Evolutionary conservation across 805 yeast species (phyloP).

Genomic region (Myxozyma kluyveri): DNA sequence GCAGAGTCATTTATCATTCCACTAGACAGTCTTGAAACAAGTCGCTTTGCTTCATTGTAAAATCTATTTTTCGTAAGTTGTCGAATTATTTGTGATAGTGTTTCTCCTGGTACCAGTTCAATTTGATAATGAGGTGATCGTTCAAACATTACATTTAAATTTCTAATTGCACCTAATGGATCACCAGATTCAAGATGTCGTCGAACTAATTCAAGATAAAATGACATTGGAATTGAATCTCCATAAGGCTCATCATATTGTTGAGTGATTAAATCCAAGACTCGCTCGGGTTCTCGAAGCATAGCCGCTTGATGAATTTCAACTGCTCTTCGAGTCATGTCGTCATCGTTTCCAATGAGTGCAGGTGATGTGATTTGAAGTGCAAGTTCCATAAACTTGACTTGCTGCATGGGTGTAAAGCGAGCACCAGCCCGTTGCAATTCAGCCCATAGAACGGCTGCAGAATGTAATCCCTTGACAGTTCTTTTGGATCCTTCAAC

Average conservation of each 20-base stretch:
- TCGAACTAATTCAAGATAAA: slow-evolving; percentile 5
- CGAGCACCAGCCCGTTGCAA: slow-evolving; percentile 1
- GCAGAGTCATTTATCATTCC: slow-evolving; percentile 1
- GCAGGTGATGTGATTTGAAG: slow-evolving; percentile 2
- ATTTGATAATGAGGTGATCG: slow-evolving; percentile 7
- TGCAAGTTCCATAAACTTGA: slow-evolving; percentile 15
- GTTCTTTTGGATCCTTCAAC: not conserved
- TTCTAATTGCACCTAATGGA: slow-evolving; percentile 8
- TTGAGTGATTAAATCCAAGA: not conserved
- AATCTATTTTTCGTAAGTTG: slow-evolving; percentile 2
- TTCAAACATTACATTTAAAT: slow-evolving; percentile 5
- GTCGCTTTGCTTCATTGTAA: slow-evolving; percentile 6
- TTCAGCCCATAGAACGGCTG: slow-evolving; percentile 11
- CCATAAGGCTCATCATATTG: not conserved
- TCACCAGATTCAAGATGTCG: slow-evolving; percentile 7
- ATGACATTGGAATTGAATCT: slow-evolving; percentile 13
- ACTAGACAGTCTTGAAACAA: slow-evolving; percentile 8
- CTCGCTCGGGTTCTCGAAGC: not conserved
- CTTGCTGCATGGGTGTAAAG: slow-evolving; percentile 7
- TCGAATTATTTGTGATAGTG: slow-evolving; percentile 11
- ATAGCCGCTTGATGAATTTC: not conserved
- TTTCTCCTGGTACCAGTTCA: slow-evolving; percentile 10
- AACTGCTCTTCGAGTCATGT: not conserved
- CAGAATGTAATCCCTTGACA: slow-evolving; percentile 2
- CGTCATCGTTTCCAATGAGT: not conserved